Percentiles rank a stretch among this genome's conserved stretches.
Conservation (phyloP, 176 grass and related monocot species). For the Sorghum bicolor region Sorghum_bicolor_NCBIv3 NC_012871.2:13742001-13742500, state of each 20-base stretch:
- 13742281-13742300: conserved; percentile 1
- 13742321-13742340: conserved; percentile 68
- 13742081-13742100: not conserved
- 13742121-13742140: not conserved
- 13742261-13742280: not conserved
- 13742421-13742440: conserved; percentile 67
- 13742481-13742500: conserved; percentile 92
- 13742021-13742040: conserved; percentile 5
- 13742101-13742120: not conserved
- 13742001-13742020: not conserved
- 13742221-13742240: not conserved
- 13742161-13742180: not conserved
- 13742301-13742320: conserved; percentile 21
- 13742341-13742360: conserved; percentile 80
- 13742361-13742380: conserved; percentile 75
- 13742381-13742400: conserved; percentile 71
- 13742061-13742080: not conserved
- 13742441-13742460: conserved; percentile 97
- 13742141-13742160: not conserved
- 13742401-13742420: conserved; percentile 68
- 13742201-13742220: not conserved
- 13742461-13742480: conserved; percentile 95
- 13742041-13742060: not conserved
- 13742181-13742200: not conserved
- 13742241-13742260: not conserved